Conservation (phyloP, 2,329 filamentous ascomycete species). For the Achaetomium macrosporum region DNA sequence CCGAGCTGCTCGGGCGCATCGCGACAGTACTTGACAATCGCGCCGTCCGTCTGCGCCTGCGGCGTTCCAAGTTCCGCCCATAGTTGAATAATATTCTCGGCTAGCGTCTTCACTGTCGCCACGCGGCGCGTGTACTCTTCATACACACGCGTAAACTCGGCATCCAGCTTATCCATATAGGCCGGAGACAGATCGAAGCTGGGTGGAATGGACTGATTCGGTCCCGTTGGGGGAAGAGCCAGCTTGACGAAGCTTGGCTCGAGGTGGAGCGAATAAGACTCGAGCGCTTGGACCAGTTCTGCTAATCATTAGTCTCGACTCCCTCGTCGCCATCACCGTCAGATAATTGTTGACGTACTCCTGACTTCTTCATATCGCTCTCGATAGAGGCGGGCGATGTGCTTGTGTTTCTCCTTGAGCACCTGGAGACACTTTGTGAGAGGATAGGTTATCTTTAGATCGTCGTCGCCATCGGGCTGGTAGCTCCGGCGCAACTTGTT, state of each 20-base stretch:
- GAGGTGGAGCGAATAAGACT: slow-evolving; percentile 94
- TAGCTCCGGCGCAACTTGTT: slow-evolving; percentile 52
- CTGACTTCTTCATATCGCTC: slow-evolving; percentile 94
- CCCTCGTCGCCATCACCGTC: neutral
- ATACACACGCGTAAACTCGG: slow-evolving; percentile 90
- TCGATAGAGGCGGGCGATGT: slow-evolving; percentile 74
- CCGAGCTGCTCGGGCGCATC: slow-evolving; percentile 92
- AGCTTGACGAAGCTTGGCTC: slow-evolving; percentile 84
- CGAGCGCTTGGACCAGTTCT: slow-evolving; percentile 90
- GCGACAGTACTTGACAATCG: slow-evolving; percentile 83
- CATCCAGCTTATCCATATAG: slow-evolving; percentile 81
- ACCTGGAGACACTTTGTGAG: slow-evolving; percentile 70
- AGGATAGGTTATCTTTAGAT: slow-evolving; percentile 74
- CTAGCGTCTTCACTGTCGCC: slow-evolving; percentile 64
- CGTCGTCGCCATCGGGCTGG: slow-evolving; percentile 52
- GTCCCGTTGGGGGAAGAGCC: slow-evolving; percentile 73
- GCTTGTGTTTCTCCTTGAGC: slow-evolving; percentile 79
- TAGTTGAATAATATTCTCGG: slow-evolving; percentile 83
- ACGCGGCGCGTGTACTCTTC: slow-evolving; percentile 90
- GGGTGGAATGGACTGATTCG: slow-evolving; percentile 69
- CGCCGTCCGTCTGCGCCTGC: slow-evolving; percentile 81
- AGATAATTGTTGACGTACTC: slow-evolving; percentile 55
- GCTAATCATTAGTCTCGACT: slow-evolving; percentile 16
- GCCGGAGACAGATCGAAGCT: slow-evolving; percentile 87
- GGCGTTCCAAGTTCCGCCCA: slow-evolving; percentile 96